These are phyloP conservation scores for Saccharomyces hybrid DNA, from an alignment of 1,139 yeast genomes.

Conservation along the genomic window DNA sequence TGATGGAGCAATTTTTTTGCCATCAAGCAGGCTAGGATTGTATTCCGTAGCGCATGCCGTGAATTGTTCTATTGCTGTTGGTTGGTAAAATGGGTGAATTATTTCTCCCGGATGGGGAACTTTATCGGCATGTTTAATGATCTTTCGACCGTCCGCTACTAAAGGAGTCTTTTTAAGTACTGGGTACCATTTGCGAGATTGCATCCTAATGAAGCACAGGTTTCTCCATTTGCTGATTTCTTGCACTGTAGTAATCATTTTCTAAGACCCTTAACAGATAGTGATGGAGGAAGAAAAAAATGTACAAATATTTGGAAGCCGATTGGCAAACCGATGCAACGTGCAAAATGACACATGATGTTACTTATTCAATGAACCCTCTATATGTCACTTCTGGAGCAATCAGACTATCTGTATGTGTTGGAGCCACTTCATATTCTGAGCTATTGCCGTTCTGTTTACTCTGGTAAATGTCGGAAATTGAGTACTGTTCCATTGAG, in stretches of 20 bases:
- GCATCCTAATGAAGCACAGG: neutral
- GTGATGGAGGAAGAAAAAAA: too few species aligned
- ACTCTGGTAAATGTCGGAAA: slow-evolving; percentile 4
- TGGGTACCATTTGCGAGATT: slow-evolving; percentile 2
- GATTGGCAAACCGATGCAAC: slow-evolving; percentile 2
- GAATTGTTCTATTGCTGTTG: slow-evolving; percentile 18
- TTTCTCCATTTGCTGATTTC: too few species aligned
- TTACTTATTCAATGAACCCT: slow-evolving; percentile 2
- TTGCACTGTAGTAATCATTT: neutral
- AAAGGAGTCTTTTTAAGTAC: neutral
- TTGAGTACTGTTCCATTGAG: slow-evolving; percentile 13
- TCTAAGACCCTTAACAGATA: neutral
- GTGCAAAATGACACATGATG: slow-evolving; percentile 4
- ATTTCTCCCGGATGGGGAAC: slow-evolving; percentile 16
- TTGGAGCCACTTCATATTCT: slow-evolving; percentile 1
- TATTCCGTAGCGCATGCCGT: slow-evolving; percentile 15
- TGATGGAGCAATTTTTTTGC: slow-evolving; percentile 15
- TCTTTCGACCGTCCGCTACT: neutral
- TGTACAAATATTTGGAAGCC: neutral
- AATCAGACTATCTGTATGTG: neutral
- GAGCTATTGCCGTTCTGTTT: neutral
- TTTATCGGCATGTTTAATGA: neutral
- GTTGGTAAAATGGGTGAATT: slow-evolving; percentile 23
- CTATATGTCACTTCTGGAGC: slow-evolving; percentile 9
- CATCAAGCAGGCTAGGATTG: slow-evolving; percentile 15